Evolutionary conservation across 805 yeast genomes (phyloP), one percentile per base, ranked within the genome.

Genomic region (Ogataea glucozyma): DNA sequence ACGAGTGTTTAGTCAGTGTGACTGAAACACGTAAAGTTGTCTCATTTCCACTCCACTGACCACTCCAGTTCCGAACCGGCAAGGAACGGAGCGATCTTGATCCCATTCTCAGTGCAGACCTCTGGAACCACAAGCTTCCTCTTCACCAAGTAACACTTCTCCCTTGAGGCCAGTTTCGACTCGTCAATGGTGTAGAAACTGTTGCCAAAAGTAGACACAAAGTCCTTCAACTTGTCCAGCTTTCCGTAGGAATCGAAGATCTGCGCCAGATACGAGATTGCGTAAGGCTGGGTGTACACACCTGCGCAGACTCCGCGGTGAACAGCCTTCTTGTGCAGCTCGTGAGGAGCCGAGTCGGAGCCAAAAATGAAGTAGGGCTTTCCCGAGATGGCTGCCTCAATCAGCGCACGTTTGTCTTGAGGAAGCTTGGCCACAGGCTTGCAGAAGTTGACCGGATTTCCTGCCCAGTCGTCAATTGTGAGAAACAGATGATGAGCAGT

Each of bases 271-370:
- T 91, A 93, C 7, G 89, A 72, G 14, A 93, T 65, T 2, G 85
- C 96, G 54, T 78, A 78, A 17, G 87, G 76, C 64, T 93, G 99
- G 2, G 98, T 87, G 66, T 78, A 93, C 7, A 93, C 97, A 58
- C 99, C 99, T n/a, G 99, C 99, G 57, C 97, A 88, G 13, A 91
- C 97, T 17, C 90, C 91, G 26, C 72, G 69, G 52, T 80, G 88
- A 47, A 76, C 83, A 19, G 87, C 73, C 65, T 95, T 95, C 46
- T 81, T 81, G 49, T 78, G 77, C 19, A 87, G 58, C 6, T 97
- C 95, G 63, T 93, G 99, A 19, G 99, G 99, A 22, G 99, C 99
- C 17, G 97, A 88, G 64, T 93, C 99, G 1, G 97, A 87, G 6
- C 99, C 99, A 60, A 90, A 93, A 71, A 93, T 88, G 65, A 90